phyloP scores from a whole-genome alignment of 768 basidiomycete species.

The Zangia roseola region DNA sequence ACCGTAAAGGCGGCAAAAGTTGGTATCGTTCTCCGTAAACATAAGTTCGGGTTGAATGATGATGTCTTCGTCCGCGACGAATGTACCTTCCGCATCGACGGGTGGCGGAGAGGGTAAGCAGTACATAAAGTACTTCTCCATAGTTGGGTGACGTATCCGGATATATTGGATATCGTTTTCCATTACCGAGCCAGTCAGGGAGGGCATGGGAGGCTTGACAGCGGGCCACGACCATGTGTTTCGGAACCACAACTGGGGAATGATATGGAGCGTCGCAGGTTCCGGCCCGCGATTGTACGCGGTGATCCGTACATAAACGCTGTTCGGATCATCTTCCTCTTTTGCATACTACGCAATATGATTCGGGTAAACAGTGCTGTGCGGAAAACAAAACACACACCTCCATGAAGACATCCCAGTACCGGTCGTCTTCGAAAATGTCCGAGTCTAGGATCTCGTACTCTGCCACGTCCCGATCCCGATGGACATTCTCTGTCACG shows the following conservation, averaged over 20 bases:
- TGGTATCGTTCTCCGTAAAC: slow-evolving; percentile 98
- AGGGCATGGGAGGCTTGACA: slow-evolving; percentile 65
- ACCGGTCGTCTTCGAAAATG: slow-evolving; percentile 86
- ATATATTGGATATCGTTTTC: slow-evolving; percentile 57
- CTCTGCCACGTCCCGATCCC: slow-evolving; percentile 84
- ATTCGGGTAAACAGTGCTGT: slow-evolving; percentile 1
- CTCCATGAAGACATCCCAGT: slow-evolving; percentile 99
- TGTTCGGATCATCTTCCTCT: slow-evolving; percentile 88
- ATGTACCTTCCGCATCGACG: slow-evolving; percentile 67
- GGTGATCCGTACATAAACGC: slow-evolving; percentile 90
- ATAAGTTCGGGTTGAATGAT: slow-evolving; percentile 70
- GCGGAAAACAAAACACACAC: slow-evolving; percentile 43
- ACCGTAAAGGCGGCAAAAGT: slow-evolving; percentile 87
- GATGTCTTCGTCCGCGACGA: slow-evolving; percentile 63
- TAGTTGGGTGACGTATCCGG: slow-evolving; percentile 67
- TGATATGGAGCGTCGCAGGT: slow-evolving; percentile 87
- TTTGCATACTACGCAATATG: slow-evolving; percentile 78
- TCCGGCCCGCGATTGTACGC: slow-evolving; percentile 97
- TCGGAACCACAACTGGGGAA: slow-evolving; percentile 96
- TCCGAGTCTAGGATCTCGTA: slow-evolving; percentile 94
- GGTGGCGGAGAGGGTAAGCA: slow-evolving; percentile 92
- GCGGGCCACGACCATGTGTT: slow-evolving; percentile 97
- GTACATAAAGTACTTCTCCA: slow-evolving; percentile 81
- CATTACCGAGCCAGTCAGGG: slow-evolving; percentile 50
- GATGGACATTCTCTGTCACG: slow-evolving; percentile 77